phyloP scores from a whole-genome alignment of 2,329 filamentous ascomycete species.

The Epichloe bromicola region DNA sequence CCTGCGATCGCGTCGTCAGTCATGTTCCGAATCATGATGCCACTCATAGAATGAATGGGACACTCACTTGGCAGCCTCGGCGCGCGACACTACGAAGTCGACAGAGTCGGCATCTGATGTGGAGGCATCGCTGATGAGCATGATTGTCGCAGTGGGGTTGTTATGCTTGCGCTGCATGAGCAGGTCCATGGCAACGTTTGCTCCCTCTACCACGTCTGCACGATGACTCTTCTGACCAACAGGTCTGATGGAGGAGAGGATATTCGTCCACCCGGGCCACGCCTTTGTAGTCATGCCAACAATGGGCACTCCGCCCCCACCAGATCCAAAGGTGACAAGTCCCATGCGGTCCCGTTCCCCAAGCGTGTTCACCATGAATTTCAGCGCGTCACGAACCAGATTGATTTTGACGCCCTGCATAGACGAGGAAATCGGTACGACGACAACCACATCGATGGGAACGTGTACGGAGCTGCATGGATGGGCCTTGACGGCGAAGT shows the following conservation, averaged over 20 bases:
- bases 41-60: too few relatives aligned
- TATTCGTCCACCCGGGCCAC: conserved; percentile 83
- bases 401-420: conserved; percentile 99
- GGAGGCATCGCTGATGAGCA: conserved; percentile 94
- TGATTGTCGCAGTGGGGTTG: conserved; percentile 88
- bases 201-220: conserved; percentile 92
- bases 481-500: conserved; percentile 40
- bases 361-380: conserved; percentile 80
- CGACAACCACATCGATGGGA: conserved; percentile 87
- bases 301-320: conserved; percentile 80
- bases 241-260: conserved; percentile 77
- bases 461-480: conserved; percentile 56
- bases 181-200: conserved; percentile 95
- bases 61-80: conserved; percentile 85
- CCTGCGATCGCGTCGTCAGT: conserved; percentile 28
- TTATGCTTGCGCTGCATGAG: conserved; percentile 95
- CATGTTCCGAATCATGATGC: background rate
- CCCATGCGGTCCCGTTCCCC: conserved; percentile 95
- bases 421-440: conserved; percentile 92
- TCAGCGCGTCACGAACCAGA: conserved; percentile 77
- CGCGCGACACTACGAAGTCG: conserved; percentile 92
- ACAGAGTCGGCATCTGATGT: conserved; percentile 90
- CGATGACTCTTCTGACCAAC: conserved; percentile 94
- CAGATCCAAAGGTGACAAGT: conserved; percentile 90
- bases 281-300: conserved; percentile 97